Base-by-base conservation (phyloP, 163 green algal species). In the Scenedesmus sp. region DNA sequence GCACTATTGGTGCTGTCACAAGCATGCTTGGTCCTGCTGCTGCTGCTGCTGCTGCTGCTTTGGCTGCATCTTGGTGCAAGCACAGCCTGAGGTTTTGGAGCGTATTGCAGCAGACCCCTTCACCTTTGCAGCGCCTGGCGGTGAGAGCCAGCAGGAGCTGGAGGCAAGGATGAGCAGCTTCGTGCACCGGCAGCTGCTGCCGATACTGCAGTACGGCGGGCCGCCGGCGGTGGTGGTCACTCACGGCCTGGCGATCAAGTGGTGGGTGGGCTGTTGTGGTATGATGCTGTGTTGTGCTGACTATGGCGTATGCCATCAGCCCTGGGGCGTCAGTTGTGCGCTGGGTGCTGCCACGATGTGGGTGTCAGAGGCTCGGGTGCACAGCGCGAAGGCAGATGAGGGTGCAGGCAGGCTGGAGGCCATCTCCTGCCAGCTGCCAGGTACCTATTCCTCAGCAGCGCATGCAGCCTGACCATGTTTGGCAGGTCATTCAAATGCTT, bases 191-290 rank as follows among this genome's bases (percentile, higher is more conserved):
- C 3, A 44, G 10, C 86, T 95, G 85, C 86, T 96, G 86, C 90
- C 92, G 13, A 16, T n/a, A 22, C 40, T 87, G 46, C 0, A 33
- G 49, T 80, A 82, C 1, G 93, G 82, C 1, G 89, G 88, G 24
- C 88, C 88, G 0, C 92, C 90, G 1, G 91, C 72, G 18, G 6
- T 96, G 0, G 82, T 96, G 3, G 87, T 96, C 26, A 68, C 83
- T 16, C 94, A 96, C 73, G 94, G 94, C 35, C 78, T 96, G 83
- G 92, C 93, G 22, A 93, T 95, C 56, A 95, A 95, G 56, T 94
- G 91, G 91, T 93, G 90, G 80, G 22, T 51, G 42, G 7, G n/a
- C 42, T 35, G 35, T 10, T 49, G 37, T 26, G 44, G 44, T 12
- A 37, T 3, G 35, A 42, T 85, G n/a, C 42, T 65, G 53, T 33